phyloP scores from a whole-genome alignment of 306 rosid species.

The Trichosanthes cucumerina region DNA sequence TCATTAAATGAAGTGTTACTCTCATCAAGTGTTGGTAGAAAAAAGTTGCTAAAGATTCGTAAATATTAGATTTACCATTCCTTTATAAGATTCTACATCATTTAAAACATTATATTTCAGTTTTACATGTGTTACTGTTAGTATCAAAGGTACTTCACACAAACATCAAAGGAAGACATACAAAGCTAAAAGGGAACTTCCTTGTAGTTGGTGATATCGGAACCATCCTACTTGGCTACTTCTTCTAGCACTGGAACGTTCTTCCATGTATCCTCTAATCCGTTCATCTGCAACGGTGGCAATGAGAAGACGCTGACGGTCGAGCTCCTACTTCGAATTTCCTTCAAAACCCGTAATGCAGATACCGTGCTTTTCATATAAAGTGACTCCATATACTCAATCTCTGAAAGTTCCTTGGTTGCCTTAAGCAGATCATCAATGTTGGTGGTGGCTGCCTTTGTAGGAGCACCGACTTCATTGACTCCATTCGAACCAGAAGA shows the following conservation, averaged over 20 bases:
- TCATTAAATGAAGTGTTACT: background rate
- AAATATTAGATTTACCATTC: background rate
- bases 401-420: conserved; percentile 67
- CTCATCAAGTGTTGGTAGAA: background rate
- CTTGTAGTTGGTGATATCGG: background rate
- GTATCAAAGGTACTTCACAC: background rate
- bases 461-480: conserved; percentile 42
- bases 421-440: conserved; percentile 32
- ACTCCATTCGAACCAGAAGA: conserved; percentile 32
- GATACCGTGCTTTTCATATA: conserved; percentile 76
- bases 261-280: conserved; percentile 57
- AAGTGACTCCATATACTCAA: conserved; percentile 70
- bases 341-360: conserved; percentile 75
- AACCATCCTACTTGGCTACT: conserved; percentile 47
- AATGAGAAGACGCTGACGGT: conserved; percentile 76
- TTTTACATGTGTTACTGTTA: conserved; percentile 2
- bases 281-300: conserved; percentile 69
- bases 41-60: background rate
- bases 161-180: background rate
- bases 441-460: conserved; percentile 44
- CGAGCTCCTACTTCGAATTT: conserved; percentile 81
- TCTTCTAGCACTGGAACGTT: conserved; percentile 56
- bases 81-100: background rate
- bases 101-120: background rate
- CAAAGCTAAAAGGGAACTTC: conserved; percentile 1